Conservation (phyloP, 495 filamentous ascomycete species). For the Aspergillus ellipticus region DNA sequence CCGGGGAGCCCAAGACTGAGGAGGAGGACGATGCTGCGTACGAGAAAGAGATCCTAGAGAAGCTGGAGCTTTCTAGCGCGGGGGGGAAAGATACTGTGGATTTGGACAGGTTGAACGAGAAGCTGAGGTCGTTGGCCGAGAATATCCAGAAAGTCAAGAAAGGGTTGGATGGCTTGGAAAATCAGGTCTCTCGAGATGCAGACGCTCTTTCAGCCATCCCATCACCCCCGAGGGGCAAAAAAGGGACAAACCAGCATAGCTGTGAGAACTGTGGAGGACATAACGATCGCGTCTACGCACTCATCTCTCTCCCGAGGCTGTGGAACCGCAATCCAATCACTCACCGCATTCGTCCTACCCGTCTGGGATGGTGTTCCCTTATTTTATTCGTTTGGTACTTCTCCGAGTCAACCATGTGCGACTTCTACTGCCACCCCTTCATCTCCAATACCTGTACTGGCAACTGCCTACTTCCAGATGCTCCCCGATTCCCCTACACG, state of each 20-base stretch:
- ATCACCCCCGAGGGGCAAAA: slow-evolving; percentile 9
- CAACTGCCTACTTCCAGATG: slow-evolving; percentile 44
- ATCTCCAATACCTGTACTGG: slow-evolving; percentile 43
- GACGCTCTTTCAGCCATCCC: slow-evolving; percentile 18
- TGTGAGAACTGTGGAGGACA: slow-evolving; percentile 28
- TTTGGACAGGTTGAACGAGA: slow-evolving; percentile 56
- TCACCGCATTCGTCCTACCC: slow-evolving; percentile 48
- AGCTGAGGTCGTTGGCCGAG: slow-evolving; percentile 53
- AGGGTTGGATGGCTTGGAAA: slow-evolving; percentile 64
- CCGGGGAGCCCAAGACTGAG: slow-evolving; percentile 31
- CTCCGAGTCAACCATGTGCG: slow-evolving; percentile 58
- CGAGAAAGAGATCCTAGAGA: slow-evolving; percentile 31
- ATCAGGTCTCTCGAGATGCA: slow-evolving; percentile 47
- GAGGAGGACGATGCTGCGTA: slow-evolving; percentile 36
- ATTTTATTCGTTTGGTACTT: slow-evolving; percentile 52
- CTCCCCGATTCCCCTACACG: slow-evolving; percentile 44
- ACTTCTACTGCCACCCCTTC: slow-evolving; percentile 56
- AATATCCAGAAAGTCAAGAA: slow-evolving; percentile 64
- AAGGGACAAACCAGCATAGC: slow-evolving; percentile 5
- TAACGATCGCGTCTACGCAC: slow-evolving; percentile 32
- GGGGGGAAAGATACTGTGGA: slow-evolving; percentile 44
- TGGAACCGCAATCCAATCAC: slow-evolving; percentile 46
- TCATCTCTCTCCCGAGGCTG: slow-evolving; percentile 56
- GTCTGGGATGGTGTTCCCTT: slow-evolving; percentile 50
- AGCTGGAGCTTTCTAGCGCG: slow-evolving; percentile 30